Evolutionary conservation across 73 alveolate species (phyloP).

Genomic region (Blepharisma stoltei): DNA sequence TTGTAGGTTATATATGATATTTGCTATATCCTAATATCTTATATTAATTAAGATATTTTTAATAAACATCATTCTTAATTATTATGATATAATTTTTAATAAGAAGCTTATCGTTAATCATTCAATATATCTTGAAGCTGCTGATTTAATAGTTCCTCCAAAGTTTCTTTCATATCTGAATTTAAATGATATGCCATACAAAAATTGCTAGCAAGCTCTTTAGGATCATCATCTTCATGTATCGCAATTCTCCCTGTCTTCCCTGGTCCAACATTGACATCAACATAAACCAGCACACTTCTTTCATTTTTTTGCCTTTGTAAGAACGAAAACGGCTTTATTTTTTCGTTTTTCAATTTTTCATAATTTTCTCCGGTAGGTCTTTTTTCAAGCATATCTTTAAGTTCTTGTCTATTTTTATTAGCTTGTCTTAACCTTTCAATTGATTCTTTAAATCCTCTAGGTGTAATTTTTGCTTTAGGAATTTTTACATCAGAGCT

Average conservation of each 20-base stretch:
- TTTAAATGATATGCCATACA: slow-evolving; percentile 33
- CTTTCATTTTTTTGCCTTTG: neutral
- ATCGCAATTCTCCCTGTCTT: slow-evolving; percentile 40
- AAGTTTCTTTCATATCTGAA: slow-evolving; percentile 27
- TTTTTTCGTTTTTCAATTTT: slow-evolving; percentile 15
- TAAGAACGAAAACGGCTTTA: slow-evolving; percentile 28
- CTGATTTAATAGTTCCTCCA: slow-evolving; percentile 19
- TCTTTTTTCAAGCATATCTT: slow-evolving; percentile 30
- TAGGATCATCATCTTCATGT: slow-evolving; percentile 41
- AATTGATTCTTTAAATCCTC: slow-evolving; percentile 38
- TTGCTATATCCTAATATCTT: too few species aligned
- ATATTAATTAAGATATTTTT: too few species aligned
- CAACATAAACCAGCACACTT: slow-evolving; percentile 20
- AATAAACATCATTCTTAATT: too few species aligned
- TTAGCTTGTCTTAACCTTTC: slow-evolving; percentile 37
- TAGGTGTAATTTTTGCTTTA: slow-evolving; percentile 24
- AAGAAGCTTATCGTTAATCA: too few species aligned
- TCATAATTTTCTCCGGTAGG: slow-evolving; percentile 33
- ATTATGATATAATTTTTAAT: too few species aligned
- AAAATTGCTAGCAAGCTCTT: slow-evolving; percentile 34
- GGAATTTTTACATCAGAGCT: neutral
- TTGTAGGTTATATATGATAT: too few species aligned
- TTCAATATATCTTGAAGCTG: slow-evolving; percentile 4
- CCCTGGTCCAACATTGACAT: slow-evolving; percentile 47
- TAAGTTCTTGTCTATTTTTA: slow-evolving; percentile 23